phyloP scores from a whole-genome alignment of 164 flowering plant genomes.

The Vitis rupestris region DNA sequence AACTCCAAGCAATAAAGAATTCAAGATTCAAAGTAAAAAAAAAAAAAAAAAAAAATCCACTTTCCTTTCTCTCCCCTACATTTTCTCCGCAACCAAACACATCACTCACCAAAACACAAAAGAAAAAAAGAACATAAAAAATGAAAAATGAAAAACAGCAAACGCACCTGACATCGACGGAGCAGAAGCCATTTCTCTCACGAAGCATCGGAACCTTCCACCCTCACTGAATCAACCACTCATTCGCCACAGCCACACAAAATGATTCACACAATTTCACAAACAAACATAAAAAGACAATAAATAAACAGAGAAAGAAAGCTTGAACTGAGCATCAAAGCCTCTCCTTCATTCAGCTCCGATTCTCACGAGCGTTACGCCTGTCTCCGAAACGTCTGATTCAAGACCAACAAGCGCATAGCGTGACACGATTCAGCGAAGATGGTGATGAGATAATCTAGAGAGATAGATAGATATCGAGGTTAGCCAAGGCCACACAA shows the following conservation, averaged over 20 bases:
- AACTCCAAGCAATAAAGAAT: no score
- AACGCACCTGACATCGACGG: conserved; percentile 59
- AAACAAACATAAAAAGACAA: neutral
- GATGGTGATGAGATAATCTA: conserved; percentile 29
- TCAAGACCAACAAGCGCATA: conserved; percentile 6
- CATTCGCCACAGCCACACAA: conserved; percentile 9
- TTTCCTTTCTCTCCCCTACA: conserved; percentile 1
- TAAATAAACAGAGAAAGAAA: conserved; percentile 1
- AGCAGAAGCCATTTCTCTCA: conserved; percentile 52
- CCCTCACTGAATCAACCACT: conserved; percentile 33
- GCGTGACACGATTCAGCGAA: conserved; percentile 9
- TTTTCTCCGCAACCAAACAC: conserved; percentile 15
- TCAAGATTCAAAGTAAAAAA: no score
- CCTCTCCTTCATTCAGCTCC: neutral
- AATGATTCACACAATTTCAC: neutral
- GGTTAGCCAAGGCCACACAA: conserved; percentile 41
- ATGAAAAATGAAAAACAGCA: neutral
- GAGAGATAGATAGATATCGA: conserved; percentile 23
- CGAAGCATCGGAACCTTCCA: conserved; percentile 32
- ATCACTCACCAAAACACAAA: neutral
- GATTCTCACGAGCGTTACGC: neutral
- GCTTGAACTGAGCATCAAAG: neutral
- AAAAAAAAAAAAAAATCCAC: no score
- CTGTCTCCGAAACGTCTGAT: neutral
- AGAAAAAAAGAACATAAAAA: neutral